Evolutionary conservation across 2,329 filamentous ascomycete species (phyloP), one percentile per base, ranked within the genome.

Genomic region (Bertia moriformis): DNA sequence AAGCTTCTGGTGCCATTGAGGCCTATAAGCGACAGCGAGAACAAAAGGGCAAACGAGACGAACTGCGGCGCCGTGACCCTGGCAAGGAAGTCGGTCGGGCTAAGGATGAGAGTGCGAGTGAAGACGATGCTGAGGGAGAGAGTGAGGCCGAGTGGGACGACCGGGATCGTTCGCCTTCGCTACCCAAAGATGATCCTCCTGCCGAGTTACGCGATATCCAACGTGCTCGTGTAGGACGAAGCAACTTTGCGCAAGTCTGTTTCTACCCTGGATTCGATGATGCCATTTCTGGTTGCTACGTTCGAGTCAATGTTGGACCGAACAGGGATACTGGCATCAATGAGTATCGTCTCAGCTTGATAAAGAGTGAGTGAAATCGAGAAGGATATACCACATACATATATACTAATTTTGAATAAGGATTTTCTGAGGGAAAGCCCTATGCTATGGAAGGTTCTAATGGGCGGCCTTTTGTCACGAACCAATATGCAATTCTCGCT

Each of bases 231-330:
- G 73, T 98, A 42, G 85, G 88, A 38, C 76, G 91, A 44, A 82
- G 74, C 47, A 83, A 87, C 51, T 94, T 98, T 56, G 81, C 83
- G 4, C 78, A 89, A 51, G 82, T 94, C 40, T 95, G 87, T 67
- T 94, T 93, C 63, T 89, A 88, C 48, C 91, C 91, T 10, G 80
- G 80, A 3, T 95, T 98, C 48, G 83, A 93, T 41, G 65, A 82
- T 5, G 71, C 82, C 19, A 83, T 95, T 50, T 75, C 68, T 14
- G 86, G 86, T 39, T 93, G 87, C 57, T 98, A 83, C 55, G 80
- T 81, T 27, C 83, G 91, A 39, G 76, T 96, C 46, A 83, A 79
- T 44, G 74, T 95, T 41, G 89, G 88, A 1, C 71, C 80, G 12
- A 82, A 93, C 52, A 72, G 73, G 10, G 69, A 78, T 17, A 83